These are phyloP conservation scores for Aspergillus tamarii DNA, from an alignment of 2,329 filamentous ascomycete species.

Conservation along the genomic window DNA sequence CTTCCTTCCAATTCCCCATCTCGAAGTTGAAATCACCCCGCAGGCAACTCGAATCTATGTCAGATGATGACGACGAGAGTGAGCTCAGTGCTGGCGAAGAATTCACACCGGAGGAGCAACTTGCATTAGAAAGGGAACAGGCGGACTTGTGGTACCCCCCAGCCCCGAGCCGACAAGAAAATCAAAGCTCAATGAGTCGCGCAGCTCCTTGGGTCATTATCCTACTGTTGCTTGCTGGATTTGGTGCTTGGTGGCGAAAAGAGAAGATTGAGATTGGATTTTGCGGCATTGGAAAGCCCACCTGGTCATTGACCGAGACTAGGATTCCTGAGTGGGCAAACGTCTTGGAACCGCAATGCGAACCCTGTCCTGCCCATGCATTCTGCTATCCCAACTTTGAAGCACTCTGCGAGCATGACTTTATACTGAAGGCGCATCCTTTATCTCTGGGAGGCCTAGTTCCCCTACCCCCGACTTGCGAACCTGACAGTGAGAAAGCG, in stretches of 20 bases:
- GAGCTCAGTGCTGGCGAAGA: conserved; percentile 74
- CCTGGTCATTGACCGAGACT: conserved; percentile 60
- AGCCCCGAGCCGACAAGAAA: conserved; percentile 28
- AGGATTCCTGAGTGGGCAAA: conserved; percentile 74
- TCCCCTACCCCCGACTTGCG: conserved; percentile 87
- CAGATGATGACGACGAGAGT: conserved; percentile 54
- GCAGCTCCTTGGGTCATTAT: conserved; percentile 73
- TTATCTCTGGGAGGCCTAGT: conserved; percentile 78
- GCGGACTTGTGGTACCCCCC: conserved; percentile 47
- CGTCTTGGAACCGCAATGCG: conserved; percentile 76
- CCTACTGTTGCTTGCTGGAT: conserved; percentile 69
- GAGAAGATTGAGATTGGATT: conserved; percentile 97
- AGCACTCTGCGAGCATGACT: conserved; percentile 82
- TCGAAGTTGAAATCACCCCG: conserved; percentile 35
- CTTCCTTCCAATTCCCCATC: conserved; percentile 60
- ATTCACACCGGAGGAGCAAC: conserved; percentile 87
- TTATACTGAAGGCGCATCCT: conserved; percentile 81
- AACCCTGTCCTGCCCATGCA: conserved; percentile 86
- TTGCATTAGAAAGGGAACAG: conserved; percentile 75
- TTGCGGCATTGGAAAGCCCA: conserved; percentile 77
- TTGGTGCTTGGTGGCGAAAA: conserved; percentile 83
- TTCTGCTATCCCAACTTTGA: conserved; percentile 80
- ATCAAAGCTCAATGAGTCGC: conserved; percentile 53
- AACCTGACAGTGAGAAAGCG: conserved; percentile 91
- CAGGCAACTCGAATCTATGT: conserved; percentile 43